Evolutionary conservation across 2,329 filamentous ascomycete species (phyloP).

Genomic region (Aspergillus transmontanensis): DNA sequence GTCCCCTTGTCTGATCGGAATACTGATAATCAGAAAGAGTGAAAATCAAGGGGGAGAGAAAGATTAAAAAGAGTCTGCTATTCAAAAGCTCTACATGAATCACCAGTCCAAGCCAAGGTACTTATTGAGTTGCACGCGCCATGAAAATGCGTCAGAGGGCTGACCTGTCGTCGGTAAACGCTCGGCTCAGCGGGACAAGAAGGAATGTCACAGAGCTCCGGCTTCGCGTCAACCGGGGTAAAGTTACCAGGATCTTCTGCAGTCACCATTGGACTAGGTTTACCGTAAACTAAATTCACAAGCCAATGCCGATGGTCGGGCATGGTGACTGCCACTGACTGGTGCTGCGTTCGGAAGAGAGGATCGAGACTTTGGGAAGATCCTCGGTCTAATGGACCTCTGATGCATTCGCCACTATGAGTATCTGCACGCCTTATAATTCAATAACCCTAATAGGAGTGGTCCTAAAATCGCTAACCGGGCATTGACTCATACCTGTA

Average conservation of each 20-base stretch:
- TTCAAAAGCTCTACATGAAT: conserved; percentile 13
- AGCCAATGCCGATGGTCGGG: conserved; percentile 31
- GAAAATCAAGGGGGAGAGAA: conserved; percentile 10
- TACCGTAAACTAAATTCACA: conserved; percentile 26
- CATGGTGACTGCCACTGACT: conserved; percentile 18
- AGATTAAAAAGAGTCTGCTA: conserved; percentile 13
- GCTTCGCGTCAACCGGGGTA: conserved; percentile 21
- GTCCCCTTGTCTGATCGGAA: conserved; percentile 4
- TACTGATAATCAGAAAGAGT: conserved; percentile 8
- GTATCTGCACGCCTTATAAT: conserved; percentile 15
- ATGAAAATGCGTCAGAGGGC: conserved; percentile 31
- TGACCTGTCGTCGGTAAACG: conserved; percentile 38
- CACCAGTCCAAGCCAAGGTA: conserved; percentile 35
- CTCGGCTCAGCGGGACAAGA: conserved; percentile 42
- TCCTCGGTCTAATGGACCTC: conserved; percentile 43
- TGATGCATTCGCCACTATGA: conserved; percentile 14
- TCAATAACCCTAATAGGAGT: not conserved
- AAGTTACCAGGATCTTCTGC: conserved; percentile 3
- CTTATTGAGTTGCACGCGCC: conserved; percentile 35
- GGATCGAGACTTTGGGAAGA: conserved; percentile 36
- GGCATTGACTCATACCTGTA: not conserved
- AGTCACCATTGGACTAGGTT: conserved; percentile 12
- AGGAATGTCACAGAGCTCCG: conserved; percentile 27
- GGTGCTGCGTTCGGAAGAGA: conserved; percentile 37
- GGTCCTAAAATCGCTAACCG: no score